Conservation (phyloP, 2,329 filamentous ascomycete species). For the Phialophora chinensis region DNA sequence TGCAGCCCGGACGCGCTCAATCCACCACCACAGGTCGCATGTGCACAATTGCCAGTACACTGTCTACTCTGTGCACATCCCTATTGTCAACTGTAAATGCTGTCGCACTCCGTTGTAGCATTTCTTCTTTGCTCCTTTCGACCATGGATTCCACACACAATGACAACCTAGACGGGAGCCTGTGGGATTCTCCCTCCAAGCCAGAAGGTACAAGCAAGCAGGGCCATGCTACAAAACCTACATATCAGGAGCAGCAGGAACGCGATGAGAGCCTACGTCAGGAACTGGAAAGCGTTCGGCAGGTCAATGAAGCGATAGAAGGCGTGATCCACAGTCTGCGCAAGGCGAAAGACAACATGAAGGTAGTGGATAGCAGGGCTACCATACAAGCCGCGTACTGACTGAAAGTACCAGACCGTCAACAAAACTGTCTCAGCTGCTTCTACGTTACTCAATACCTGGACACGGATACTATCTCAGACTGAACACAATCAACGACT, state of each 20-base stretch:
- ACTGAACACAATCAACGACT: conserved; percentile 97
- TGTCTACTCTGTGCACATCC: not conserved
- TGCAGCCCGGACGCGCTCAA: not conserved
- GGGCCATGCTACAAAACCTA: conserved; percentile 11
- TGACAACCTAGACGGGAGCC: conserved; percentile 21
- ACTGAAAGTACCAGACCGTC: conserved; percentile 66
- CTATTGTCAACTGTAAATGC: not conserved
- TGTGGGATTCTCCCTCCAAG: conserved; percentile 29
- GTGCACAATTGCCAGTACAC: not conserved
- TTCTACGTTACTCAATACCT: conserved; percentile 88
- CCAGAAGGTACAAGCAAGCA: conserved; percentile 20
- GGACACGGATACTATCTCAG: conserved; percentile 94
- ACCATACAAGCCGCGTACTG: not conserved
- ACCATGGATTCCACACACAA: conserved; percentile 20
- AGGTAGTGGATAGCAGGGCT: conserved; percentile 45
- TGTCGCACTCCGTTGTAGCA: not conserved
- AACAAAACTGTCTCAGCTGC: conserved; percentile 84
- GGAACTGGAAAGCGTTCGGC: conserved; percentile 81
- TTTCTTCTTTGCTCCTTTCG: not conserved
- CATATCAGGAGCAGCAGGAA: conserved; percentile 53
- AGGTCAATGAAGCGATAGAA: conserved; percentile 88
- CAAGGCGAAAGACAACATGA: conserved; percentile 57
- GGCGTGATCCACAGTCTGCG: conserved; percentile 54
- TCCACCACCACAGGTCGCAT: not conserved
- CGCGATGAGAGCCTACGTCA: conserved; percentile 75